Conservation (phyloP, 2,329 filamentous ascomycete genomes). For the Monilinia aucupariae region DNA sequence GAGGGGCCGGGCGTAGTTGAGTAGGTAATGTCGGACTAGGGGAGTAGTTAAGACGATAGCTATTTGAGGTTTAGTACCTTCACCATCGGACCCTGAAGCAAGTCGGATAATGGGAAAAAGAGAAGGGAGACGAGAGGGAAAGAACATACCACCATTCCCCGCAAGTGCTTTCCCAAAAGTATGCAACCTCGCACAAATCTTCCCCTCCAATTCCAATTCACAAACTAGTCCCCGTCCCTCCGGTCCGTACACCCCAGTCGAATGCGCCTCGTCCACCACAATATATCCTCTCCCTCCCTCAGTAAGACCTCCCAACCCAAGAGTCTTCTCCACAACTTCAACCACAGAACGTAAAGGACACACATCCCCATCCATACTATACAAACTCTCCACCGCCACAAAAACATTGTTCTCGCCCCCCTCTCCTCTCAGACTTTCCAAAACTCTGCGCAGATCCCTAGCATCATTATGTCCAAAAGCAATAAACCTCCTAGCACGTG, state of each 20-base stretch:
- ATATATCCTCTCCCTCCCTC: conserved; percentile 42
- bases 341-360: conserved; percentile 39
- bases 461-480: conserved; percentile 56
- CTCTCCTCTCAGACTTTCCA: conserved; percentile 20
- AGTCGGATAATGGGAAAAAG: too few species aligned
- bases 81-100: not conserved
- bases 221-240: conserved; percentile 46
- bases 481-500: conserved; percentile 37
- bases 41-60: conserved; percentile 26
- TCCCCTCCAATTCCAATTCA: conserved; percentile 44
- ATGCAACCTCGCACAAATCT: conserved; percentile 46
- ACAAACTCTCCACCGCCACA: conserved; percentile 41
- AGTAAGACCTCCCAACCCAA: conserved; percentile 14
- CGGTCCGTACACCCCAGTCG: conserved; percentile 45
- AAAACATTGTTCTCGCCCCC: conserved; percentile 36
- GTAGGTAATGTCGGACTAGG: conserved; percentile 25
- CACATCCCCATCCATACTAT: conserved; percentile 46
- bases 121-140: conserved; percentile 21
- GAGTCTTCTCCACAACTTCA: conserved; percentile 35
- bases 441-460: conserved; percentile 29
- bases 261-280: conserved; percentile 53
- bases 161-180: conserved; percentile 50
- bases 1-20: conserved; percentile 35
- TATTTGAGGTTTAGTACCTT: conserved; percentile 36
- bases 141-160: conserved; percentile 34